A percentile compares a stretch with the other conserved stretches of the same genome.
phyloP scores from a whole-genome alignment of 495 filamentous ascomycete genomes.

The Aspergillus steynii region DNA sequence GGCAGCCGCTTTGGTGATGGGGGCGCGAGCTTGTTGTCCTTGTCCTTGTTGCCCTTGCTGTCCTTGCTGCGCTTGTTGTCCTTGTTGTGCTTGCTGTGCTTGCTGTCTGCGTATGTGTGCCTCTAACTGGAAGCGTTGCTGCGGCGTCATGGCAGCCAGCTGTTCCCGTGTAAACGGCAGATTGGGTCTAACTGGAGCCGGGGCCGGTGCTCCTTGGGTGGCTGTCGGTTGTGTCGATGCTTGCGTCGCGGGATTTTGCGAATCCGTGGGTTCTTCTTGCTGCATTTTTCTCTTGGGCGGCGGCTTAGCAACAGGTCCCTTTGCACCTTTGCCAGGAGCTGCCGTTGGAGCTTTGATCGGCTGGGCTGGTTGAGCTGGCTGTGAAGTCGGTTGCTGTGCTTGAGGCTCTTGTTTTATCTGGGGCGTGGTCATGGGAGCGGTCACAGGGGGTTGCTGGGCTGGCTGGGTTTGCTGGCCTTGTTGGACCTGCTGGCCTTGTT shows the following conservation, averaged over 20 bases:
- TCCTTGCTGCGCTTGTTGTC: neutral
- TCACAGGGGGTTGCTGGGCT: constrained; percentile 35
- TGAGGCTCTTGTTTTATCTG: constrained; percentile 30
- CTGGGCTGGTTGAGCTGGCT: constrained; percentile 15
- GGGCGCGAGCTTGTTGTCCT: constrained; percentile 25
- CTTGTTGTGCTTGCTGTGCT: neutral
- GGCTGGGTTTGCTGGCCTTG: constrained; percentile 37
- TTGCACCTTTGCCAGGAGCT: constrained; percentile 27
- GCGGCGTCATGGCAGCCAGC: constrained; percentile 49
- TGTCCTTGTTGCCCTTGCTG: constrained; percentile 10
- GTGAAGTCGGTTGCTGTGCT: constrained; percentile 16
- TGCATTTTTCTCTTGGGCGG: constrained; percentile 57
- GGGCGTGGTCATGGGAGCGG: constrained; percentile 23
- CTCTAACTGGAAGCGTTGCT: constrained; percentile 35
- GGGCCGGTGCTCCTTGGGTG: constrained; percentile 30
- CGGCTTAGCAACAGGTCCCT: constrained; percentile 33
- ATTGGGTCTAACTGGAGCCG: constrained; percentile 36
- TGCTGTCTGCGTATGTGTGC: constrained; percentile 3
- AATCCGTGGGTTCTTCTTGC: constrained; percentile 63
- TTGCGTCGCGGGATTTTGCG: constrained; percentile 44
- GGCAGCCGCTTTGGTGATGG: constrained; percentile 31
- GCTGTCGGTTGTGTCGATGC: constrained; percentile 28
- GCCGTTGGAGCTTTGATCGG: constrained; percentile 27
- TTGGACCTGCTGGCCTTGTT: constrained; percentile 18
- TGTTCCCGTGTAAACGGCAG: constrained; percentile 49